A percentile compares a stretch with the other conserved stretches of the same genome.
Evolutionary conservation across 2,329 filamentous ascomycete genomes (phyloP).

Genomic region (Cytospora chrysosperma): DNA sequence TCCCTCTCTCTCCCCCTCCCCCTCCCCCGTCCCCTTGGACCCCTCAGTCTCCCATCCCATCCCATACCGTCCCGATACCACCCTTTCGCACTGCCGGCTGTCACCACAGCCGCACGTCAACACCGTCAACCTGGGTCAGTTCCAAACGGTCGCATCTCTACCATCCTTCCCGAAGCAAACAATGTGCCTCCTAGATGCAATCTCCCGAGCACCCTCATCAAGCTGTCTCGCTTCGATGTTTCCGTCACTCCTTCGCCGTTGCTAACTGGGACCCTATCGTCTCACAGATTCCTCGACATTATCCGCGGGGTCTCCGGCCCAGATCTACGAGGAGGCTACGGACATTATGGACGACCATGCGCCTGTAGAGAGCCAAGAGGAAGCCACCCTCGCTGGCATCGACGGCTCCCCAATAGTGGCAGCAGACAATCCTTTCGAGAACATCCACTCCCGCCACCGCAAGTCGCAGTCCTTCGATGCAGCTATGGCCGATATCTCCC

Average conservation of each 20-base stretch:
- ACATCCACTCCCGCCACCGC: conserved; percentile 27
- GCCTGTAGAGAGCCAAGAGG: conserved; percentile 44
- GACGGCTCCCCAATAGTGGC: conserved; percentile 47
- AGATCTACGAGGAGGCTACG: conserved; percentile 52
- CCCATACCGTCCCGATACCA: not conserved
- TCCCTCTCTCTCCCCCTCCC: not conserved
- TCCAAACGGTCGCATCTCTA: not conserved
- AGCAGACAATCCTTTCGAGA: conserved; percentile 35
- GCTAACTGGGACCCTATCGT: conserved; percentile 8
- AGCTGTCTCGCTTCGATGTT: conserved; percentile 11
- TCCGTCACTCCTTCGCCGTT: conserved; percentile 36
- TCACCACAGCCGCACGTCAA: not conserved
- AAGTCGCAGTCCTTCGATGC: conserved; percentile 53
- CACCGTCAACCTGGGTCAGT: conserved; percentile 21
- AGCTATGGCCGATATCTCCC: conserved; percentile 38
- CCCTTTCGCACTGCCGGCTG: not conserved
- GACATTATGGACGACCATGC: conserved; percentile 51
- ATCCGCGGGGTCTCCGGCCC: conserved; percentile 49
- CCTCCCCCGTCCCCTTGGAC: no score
- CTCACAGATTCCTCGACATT: conserved; percentile 46
- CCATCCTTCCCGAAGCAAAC: conserved; percentile 9
- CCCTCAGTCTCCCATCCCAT: not conserved
- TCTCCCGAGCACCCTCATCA: conserved; percentile 7
- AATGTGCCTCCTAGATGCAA: conserved; percentile 11
- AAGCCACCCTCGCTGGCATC: conserved; percentile 46